A percentile compares a stretch with the other conserved stretches of the same genome.
Conservation (phyloP, 2,329 filamentous ascomycete genomes). For the Bisporella sp. region DNA sequence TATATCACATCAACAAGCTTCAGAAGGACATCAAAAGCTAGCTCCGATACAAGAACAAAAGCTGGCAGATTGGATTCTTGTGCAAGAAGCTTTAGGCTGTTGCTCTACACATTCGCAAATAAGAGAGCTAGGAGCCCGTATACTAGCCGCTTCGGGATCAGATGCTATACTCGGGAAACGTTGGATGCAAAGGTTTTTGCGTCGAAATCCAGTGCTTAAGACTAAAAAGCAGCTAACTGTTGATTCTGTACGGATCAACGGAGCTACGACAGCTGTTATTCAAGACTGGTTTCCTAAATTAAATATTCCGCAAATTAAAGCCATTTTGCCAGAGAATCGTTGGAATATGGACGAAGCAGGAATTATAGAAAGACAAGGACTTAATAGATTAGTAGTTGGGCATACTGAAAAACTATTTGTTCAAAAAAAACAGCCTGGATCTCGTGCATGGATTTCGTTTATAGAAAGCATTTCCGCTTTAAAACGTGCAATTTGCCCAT, state of each 20-base stretch:
- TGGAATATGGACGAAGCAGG: constrained; percentile 6
- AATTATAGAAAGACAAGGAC: background rate
- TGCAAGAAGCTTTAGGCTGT: too few species aligned
- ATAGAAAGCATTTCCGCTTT: background rate
- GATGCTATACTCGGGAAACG: too few species aligned
- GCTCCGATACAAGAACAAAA: too few species aligned
- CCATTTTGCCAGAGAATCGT: constrained; percentile 1
- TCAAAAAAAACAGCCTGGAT: constrained; percentile 3
- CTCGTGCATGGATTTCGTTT: constrained; percentile 3
- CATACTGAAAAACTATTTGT: background rate
- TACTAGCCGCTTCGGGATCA: too few species aligned
- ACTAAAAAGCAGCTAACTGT: constrained; percentile 1
- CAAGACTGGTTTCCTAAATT: constrained; percentile 1
- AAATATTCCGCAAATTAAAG: background rate
- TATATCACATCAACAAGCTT: too few species aligned
- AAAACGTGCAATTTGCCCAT: background rate
- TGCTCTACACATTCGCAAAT: too few species aligned
- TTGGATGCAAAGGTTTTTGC: background rate
- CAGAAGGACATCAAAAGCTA: too few species aligned
- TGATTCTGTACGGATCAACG: constrained; percentile 3
- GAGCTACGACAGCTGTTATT: constrained; percentile 1
- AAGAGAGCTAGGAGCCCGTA: too few species aligned
- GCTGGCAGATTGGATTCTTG: too few species aligned
- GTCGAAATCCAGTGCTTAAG: background rate
- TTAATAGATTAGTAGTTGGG: background rate